Evolutionary conservation across 2,329 filamentous ascomycete genomes (phyloP), one percentile per base, ranked within the genome.

Genomic region (Cladosporium sp.): DNA sequence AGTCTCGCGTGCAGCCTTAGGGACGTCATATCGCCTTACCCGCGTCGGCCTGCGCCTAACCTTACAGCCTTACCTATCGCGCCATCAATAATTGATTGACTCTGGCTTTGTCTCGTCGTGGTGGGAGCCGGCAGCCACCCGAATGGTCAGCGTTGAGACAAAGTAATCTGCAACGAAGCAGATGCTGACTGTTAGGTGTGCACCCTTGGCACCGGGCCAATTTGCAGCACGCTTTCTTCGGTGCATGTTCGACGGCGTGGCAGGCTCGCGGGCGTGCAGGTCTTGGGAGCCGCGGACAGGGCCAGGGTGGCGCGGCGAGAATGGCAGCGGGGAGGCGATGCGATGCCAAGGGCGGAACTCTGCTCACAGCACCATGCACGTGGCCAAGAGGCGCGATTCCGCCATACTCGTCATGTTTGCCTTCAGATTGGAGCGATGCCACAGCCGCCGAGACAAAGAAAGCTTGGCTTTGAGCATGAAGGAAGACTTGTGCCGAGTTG

Each of bases 231-330:
- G 51, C 51, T 55, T 55, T 55, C 25, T 30, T 54, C 34, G 51
- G 51, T 55, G 51, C 51, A 55, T 43, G 51, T 55, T 55, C 51
- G 39, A 43, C 51, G 51, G 51, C 36, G 19, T 28, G 36, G 22
- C 49, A 38, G 5, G 15, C 11, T 40, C 19, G 42, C 19, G 6
- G 22, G 42, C 30, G 3, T 22, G 47, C 51, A 54, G 36, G 20
- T 55, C 51, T 55, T 55, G 51, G 51, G 51, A 55, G 14, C 51
- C 54, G 54, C 54, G 54, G 42, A 36, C 40, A n/a, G 30, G 42
- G 43, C 40, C 40, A 43, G 19, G 54, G 54, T 43, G 54, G 54
- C 54, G 54, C 54, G 54, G 54, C 54, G 54, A 56, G 49, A 56
- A 56, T 56, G 54, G 54, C 20, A 43, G 54, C 54, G 54, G 54